Evolutionary conservation across 805 yeast genomes (phyloP).

Genomic region (Metschnikowia borealis): DNA sequence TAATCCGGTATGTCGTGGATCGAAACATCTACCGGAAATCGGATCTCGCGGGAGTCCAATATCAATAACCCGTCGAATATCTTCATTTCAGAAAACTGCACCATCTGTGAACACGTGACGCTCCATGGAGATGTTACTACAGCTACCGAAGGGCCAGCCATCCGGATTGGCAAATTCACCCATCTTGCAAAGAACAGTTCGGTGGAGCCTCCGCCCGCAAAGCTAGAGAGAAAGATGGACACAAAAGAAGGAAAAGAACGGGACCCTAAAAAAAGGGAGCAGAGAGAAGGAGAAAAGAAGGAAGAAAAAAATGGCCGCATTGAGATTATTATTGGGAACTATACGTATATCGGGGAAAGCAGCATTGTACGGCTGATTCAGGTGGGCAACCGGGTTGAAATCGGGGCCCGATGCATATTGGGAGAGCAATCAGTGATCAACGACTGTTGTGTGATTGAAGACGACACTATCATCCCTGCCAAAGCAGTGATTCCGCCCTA

Average conservation of each 20-base stretch:
- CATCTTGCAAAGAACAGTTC: conserved; percentile 28
- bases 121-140: conserved; percentile 31
- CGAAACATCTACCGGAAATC: conserved; percentile 50
- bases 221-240: not conserved
- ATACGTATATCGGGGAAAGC: conserved; percentile 37
- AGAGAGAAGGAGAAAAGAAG: no score
- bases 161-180: conserved; percentile 46
- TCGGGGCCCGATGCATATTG: conserved; percentile 41
- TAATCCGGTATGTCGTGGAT: conserved; percentile 27
- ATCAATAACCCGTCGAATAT: conserved; percentile 43
- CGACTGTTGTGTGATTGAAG: conserved; percentile 49
- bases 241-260: no score
- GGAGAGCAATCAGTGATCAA: conserved; percentile 38
- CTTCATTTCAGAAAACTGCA: conserved; percentile 44
- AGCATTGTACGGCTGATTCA: conserved; percentile 31
- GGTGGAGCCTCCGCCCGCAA: conserved; percentile 27
- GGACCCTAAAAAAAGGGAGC: no score
- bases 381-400: conserved; percentile 47
- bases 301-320: conserved; percentile 9
- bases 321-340: conserved; percentile 41
- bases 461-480: conserved; percentile 40
- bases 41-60: conserved; percentile 43
- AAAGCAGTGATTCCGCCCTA: conserved; percentile 50
- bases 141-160: conserved; percentile 20
- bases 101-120: conserved; percentile 35